Base-by-base conservation (phyloP, 352 stramenopile genomes). In the Peronosclerospora sorghi region DNA sequence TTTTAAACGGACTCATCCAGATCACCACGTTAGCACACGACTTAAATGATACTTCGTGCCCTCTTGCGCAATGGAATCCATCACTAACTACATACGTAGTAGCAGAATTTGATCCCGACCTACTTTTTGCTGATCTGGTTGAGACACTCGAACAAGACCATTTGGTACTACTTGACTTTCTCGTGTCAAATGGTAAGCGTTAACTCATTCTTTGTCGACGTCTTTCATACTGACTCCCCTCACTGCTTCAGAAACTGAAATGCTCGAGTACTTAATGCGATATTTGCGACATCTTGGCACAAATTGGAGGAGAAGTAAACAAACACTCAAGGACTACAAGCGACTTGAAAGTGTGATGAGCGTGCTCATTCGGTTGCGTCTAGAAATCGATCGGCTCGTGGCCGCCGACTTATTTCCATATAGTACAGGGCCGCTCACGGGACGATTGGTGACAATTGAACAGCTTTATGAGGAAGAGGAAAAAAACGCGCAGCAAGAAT, bases 151-250 rank as follows among this genome's bases (percentile, higher is more conserved):
- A 63, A 24, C 46, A 62, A 32, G 75, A 87, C 14, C 73, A 87
- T 38, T 53, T 83, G 19, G 65, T 87, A 8, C 26, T 87, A 7
- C 45, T 87, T n/a, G 75, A 87, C 28, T 55, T 83, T 32, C 51
- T 87, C 26, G 73, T 65, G 1, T 85, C 75, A 21, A 79, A 74
- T n/a, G 75, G 74, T 86, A 62, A 27, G 57, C 14, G 20, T 34
- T 8, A 3, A 28, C 13, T 13, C 10, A 2, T 38, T 36, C 9
- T 19, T 41, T n/a, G 17, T 28, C 13, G 8, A 35, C 30, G 30
- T n/a, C 13, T 1, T 17, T 8, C 30, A 18, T 17, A 15, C 12
- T 41, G 19, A 38, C 41, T 1, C 27, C 35, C 0, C 18, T 55
- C 52, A 4, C 13, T 26, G 42, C 20, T 12, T 13, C 41, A 86